Evolutionary conservation across 257 asterid species (phyloP), one percentile per base, ranked within the genome.

Genomic region (Buddleja alternifolia): DNA sequence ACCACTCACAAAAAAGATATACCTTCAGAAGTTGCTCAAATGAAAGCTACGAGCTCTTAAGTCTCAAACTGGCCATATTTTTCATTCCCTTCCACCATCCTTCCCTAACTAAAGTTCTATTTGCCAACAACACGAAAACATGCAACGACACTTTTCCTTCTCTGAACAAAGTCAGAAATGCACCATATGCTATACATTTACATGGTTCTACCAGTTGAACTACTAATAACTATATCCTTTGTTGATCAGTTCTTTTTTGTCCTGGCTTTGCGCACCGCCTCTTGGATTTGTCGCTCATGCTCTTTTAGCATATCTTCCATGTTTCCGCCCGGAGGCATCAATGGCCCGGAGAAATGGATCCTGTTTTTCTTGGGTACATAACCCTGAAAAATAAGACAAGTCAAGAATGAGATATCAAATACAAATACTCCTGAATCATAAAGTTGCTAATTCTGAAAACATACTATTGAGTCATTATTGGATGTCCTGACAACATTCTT

Each of bases 281-380:
- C 89, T 76, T 89, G 93, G 58, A 89, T 84, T 61, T 82, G 93
- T 56, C 82, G 74, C 67, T 88, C 93, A 3, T 89, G 93, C 72
- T 89, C 96, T 71, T 79, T 86, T 25, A 89, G 81, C 93, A 86
- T 81, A 72, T 84, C 93, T 1, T 88, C 96, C 86, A 83, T 81
- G 75, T 82, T 84, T 9, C 85, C 88, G 1, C 94, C 96, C 6
- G 86, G 86, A 63, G 91, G 88, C 80, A 83, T 41, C 24, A 89
- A 58, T 50, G 87, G 96, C 59, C 96, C 96, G 2, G 96, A 89
- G 81, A 67, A 83, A 45, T 40, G 80, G 46, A 89, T 75, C 81
- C 88, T 74, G 76, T 75, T 83, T 73, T 54, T 84, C 82, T 81
- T 77, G 3, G 80, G 82, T 55, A 56, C 77, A 47, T 57, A 84